phyloP scores from a whole-genome alignment of 495 filamentous ascomycete genomes.

The Apodospora peruviana region DNA sequence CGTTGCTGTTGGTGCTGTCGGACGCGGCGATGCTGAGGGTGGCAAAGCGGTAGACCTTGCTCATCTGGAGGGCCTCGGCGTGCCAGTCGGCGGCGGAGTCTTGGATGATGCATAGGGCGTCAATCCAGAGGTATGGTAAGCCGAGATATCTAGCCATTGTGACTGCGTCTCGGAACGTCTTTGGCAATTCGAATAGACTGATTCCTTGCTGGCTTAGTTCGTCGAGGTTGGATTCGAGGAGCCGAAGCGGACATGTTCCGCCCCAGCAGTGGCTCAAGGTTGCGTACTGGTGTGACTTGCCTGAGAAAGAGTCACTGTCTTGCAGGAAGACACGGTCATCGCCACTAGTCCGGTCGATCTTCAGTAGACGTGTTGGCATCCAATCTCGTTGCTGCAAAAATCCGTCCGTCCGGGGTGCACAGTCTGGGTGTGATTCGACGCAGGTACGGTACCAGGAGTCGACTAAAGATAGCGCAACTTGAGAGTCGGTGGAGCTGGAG shows the following conservation, averaged over 20 bases:
- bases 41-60: slow-evolving; percentile 22
- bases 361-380: neutral
- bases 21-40: slow-evolving; percentile 19
- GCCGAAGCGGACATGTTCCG: neutral
- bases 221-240: neutral
- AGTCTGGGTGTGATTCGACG: no score
- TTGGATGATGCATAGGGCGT: slow-evolving; percentile 21
- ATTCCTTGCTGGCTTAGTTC: slow-evolving; percentile 2
- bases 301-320: neutral
- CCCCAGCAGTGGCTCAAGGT: slow-evolving; percentile 10
- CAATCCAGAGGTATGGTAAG: slow-evolving; percentile 18
- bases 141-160: slow-evolving; percentile 13
- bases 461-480: no score
- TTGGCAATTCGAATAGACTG: slow-evolving; percentile 9
- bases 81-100: slow-evolving; percentile 24
- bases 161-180: slow-evolving; percentile 23
- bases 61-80: slow-evolving; percentile 30
- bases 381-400: neutral
- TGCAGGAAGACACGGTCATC: neutral
- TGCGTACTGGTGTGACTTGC: neutral
- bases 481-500: no score
- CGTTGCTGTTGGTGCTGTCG: no score
- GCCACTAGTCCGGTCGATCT: no score
- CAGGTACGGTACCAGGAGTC: no score
- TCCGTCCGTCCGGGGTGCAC: no score